Evolutionary conservation across 1,139 yeast species (phyloP), one percentile per base, ranked within the genome.

Genomic region (Suhomyces choctaworum): DNA sequence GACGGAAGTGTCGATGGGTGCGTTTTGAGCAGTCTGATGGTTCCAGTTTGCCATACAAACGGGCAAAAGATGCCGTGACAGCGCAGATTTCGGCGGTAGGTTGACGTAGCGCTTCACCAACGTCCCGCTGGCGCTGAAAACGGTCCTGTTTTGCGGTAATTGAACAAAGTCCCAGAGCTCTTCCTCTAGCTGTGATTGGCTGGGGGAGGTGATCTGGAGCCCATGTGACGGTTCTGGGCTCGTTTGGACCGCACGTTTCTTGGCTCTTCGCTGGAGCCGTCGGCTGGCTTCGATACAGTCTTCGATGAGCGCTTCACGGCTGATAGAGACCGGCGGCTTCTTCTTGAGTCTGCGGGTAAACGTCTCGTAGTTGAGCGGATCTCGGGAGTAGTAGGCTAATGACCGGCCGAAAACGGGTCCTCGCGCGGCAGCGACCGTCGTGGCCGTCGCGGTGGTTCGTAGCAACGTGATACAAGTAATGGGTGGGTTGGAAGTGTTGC

Each of bases 331-430:
- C 5, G 40, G 44, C 1, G 42, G 50, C 17, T 32, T 22, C 24
- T 33, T 10, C 4, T 36, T 36, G 12, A 60, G 24, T 29, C 67
- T 40, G 9, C 45, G 42, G 6, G 34, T 27, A 34, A 52, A 62
- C 9, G 59, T 52, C 35, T 62, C 66, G 39, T 50, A 50, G 39
- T 60, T 64, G 22, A 62, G 46, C 2, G 68, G 67, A 2, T 34
- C 28, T 16, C 47, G 22, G 9, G 44, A 37, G 27, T 37, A 39
- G 22, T 31, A 34, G 7, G 27, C 20, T 14, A 31, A 26, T 15
- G 12, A 13, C 6, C 32, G 26, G 9, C 27, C n/a, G 24, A 21
- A 15, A 13, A 27, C 19, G 21, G 21, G 30, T 12, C 10, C 5
- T 5, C 11, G 6, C 3, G 30, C 11, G 12, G 16, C n/a, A n/a